Evolutionary conservation across 2,329 filamentous ascomycete genomes (phyloP).

Genomic region (Tricladium varicosporioides): DNA sequence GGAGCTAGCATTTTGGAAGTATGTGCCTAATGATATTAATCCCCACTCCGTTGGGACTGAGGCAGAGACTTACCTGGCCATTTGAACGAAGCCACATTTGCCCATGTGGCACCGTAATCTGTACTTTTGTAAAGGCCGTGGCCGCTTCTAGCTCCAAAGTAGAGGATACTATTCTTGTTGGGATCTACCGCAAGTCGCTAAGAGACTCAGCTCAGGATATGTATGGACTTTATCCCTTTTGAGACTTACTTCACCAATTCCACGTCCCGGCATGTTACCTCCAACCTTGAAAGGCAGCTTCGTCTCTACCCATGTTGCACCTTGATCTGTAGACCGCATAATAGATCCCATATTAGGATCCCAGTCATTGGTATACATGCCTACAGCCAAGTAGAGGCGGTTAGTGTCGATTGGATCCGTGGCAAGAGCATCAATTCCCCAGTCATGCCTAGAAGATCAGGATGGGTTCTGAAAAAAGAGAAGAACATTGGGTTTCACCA

Average conservation of each 20-base stretch:
- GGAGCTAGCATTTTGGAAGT: conserved; percentile 16
- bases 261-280: conserved; percentile 60
- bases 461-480: neutral
- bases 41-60: conserved; percentile 1
- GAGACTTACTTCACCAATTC: conserved; percentile 47
- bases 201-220: neutral
- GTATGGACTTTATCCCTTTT: neutral
- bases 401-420: conserved; percentile 52
- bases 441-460: conserved; percentile 43
- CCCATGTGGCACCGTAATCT: conserved; percentile 53
- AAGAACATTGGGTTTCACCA: conserved; percentile 12
- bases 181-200: conserved; percentile 55
- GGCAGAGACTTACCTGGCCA: conserved; percentile 48
- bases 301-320: conserved; percentile 49
- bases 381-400: conserved; percentile 52
- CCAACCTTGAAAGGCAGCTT: conserved; percentile 57
- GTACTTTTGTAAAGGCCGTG: conserved; percentile 58
- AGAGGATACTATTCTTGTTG: conserved; percentile 53
- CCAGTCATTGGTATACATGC: conserved; percentile 60
- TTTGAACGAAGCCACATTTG: conserved; percentile 50
- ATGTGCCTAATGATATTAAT: conserved; percentile 20
- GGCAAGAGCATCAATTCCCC: conserved; percentile 57
- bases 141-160: conserved; percentile 57
- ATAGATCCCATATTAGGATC: conserved; percentile 56
- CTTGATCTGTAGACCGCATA: conserved; percentile 52